phyloP scores from a whole-genome alignment of 345 rosid genomes.

The Ricinus communis region DNA sequence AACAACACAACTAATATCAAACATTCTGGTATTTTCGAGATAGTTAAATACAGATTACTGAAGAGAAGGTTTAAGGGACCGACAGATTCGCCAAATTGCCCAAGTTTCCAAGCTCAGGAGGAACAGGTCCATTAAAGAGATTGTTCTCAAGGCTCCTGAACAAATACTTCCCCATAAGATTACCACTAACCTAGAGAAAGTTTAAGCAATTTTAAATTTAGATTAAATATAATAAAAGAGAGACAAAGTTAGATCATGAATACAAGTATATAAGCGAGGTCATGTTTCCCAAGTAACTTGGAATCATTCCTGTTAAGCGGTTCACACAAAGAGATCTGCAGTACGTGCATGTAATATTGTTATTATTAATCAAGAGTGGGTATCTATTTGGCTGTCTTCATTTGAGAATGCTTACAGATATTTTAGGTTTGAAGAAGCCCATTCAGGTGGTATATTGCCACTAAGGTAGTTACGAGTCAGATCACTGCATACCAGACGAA shows the following conservation, averaged over 20 bases:
- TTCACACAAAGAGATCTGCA: slow-evolving; percentile 46
- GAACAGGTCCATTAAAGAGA: slow-evolving; percentile 13
- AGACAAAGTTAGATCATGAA: not conserved
- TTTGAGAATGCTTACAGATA: slow-evolving; percentile 27
- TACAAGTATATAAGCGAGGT: slow-evolving; percentile 26
- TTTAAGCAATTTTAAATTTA: not conserved
- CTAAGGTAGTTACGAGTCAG: slow-evolving; percentile 36
- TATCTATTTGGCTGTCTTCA: not conserved
- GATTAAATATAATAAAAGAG: not conserved
- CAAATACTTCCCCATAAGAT: not conserved
- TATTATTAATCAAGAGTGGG: too few relatives aligned
- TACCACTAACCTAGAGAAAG: not conserved
- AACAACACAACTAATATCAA: not conserved
- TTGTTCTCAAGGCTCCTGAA: slow-evolving; percentile 17
- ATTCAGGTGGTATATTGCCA: slow-evolving; percentile 49
- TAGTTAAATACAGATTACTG: not conserved
- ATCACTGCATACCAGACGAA: slow-evolving; percentile 29
- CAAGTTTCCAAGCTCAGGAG: slow-evolving; percentile 17
- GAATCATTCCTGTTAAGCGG: slow-evolving; percentile 45
- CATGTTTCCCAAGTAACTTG: slow-evolving; percentile 39
- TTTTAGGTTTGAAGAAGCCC: slow-evolving; percentile 40
- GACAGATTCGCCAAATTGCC: slow-evolving; percentile 9
- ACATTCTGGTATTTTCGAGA: not conserved
- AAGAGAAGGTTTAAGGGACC: not conserved
- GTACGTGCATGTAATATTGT: too few relatives aligned